Conservation (phyloP, 805 yeast genomes). For the Yamadazyma paraphyllophila region DNA sequence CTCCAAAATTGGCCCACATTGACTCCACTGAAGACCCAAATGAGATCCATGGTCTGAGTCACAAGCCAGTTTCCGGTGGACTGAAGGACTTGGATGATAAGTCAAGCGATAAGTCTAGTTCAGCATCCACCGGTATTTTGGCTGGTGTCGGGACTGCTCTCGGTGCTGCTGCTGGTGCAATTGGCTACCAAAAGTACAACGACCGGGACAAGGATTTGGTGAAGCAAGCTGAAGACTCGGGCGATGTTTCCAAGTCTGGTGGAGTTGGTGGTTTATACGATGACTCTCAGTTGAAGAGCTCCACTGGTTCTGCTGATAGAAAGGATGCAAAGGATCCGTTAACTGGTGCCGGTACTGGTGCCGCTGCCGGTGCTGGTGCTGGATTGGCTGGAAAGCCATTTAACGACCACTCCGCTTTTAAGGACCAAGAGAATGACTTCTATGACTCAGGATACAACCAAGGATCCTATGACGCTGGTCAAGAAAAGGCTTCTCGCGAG, state of each 20-base stretch:
- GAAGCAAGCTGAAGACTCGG: slow-evolving; percentile 2
- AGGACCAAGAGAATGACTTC: slow-evolving; percentile 4
- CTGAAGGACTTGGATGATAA: neutral
- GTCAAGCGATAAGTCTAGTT: neutral
- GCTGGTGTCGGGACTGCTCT: slow-evolving; percentile 12
- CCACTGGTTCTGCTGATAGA: slow-evolving; percentile 7
- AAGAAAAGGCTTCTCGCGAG: slow-evolving; percentile 1
- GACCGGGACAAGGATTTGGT: slow-evolving; percentile 4
- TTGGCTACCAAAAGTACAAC: slow-evolving; percentile 7
- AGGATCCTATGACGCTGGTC: slow-evolving; percentile 7
- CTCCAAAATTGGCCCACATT: neutral
- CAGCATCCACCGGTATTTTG: slow-evolving; percentile 7
- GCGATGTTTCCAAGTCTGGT: slow-evolving; percentile 2
- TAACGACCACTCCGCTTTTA: slow-evolving; percentile 8
- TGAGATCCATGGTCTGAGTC: neutral
- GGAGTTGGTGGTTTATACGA: neutral
- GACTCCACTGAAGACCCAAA: neutral
- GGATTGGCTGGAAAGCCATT: slow-evolving; percentile 9
- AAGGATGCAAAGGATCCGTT: too few relatives aligned
- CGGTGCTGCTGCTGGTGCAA: slow-evolving; percentile 11
- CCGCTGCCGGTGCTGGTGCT: slow-evolving; percentile 11
- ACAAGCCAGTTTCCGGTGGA: neutral
- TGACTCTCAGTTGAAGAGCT: neutral
- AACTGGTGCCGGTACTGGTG: neutral
- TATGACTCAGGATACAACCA: slow-evolving; percentile 10